Evolutionary conservation across 768 basidiomycete species (phyloP).

Genomic region (Boletus tomentosulus): DNA sequence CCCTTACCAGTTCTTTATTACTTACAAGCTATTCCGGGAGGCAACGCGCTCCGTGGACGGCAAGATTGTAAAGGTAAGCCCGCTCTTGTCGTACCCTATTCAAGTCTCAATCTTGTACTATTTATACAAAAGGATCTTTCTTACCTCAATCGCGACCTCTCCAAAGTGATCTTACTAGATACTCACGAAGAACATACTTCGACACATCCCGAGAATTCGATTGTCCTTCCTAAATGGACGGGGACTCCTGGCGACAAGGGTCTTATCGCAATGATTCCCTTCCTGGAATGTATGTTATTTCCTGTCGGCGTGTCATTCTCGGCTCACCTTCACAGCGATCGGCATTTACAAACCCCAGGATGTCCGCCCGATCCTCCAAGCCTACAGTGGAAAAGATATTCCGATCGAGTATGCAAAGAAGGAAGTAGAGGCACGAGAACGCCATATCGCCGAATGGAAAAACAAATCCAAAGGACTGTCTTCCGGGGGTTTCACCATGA

Average conservation of each 20-base stretch:
- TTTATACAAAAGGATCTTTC: conserved; percentile 64
- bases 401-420: conserved; percentile 84
- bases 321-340: conserved; percentile 54
- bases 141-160: conserved; percentile 90
- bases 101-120: not conserved
- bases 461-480: conserved; percentile 36
- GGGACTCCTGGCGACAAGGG: conserved; percentile 74
- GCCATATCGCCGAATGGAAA: conserved; percentile 81
- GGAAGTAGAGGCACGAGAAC: conserved; percentile 78
- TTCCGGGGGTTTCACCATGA: conserved; percentile 41
- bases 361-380: conserved; percentile 80
- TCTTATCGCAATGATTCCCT: conserved; percentile 90
- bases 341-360: conserved; percentile 87
- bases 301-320: not conserved
- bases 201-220: conserved; percentile 84
- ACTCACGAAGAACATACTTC: conserved; percentile 73
- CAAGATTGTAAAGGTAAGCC: conserved; percentile 73
- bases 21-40: conserved; percentile 90
- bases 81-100: not conserved
- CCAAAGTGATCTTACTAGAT: conserved; percentile 85
- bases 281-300: conserved; percentile 77
- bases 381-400: conserved; percentile 86
- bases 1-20: conserved; percentile 85
- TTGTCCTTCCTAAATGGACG: conserved; percentile 82
- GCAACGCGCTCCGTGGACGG: conserved; percentile 81